Percentiles rank a stretch among this genome's conserved stretches.
These are phyloP conservation scores for Scorias spongiosa DNA, from an alignment of 2,329 filamentous ascomycete species.

Conservation along the genomic window DNA sequence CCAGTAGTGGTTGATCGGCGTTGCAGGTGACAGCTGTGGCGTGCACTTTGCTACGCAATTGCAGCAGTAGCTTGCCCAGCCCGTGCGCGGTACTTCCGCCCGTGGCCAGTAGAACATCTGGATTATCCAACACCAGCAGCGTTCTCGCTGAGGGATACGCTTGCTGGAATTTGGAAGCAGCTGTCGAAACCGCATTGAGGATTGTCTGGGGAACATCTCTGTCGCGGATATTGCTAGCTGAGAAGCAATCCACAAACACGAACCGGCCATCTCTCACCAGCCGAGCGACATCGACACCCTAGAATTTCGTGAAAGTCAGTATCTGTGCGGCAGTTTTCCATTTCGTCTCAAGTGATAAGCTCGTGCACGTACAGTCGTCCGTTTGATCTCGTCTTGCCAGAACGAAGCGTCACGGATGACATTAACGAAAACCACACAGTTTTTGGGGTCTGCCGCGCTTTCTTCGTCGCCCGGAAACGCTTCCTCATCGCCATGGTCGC, in stretches of 20 bases:
- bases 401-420: slow-evolving; percentile 67
- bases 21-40: slow-evolving; percentile 51
- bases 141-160: slow-evolving; percentile 12
- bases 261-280: slow-evolving; percentile 45
- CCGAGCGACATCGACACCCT: slow-evolving; percentile 55
- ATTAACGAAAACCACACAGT: slow-evolving; percentile 55
- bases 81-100: slow-evolving; percentile 8
- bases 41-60: slow-evolving; percentile 34
- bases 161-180: slow-evolving; percentile 1
- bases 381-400: slow-evolving; percentile 51
- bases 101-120: slow-evolving; percentile 25
- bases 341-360: neutral
- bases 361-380: slow-evolving; percentile 9
- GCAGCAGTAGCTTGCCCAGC: slow-evolving; percentile 18
- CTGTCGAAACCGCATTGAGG: slow-evolving; percentile 1
- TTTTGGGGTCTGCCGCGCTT: slow-evolving; percentile 13
- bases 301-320: slow-evolving; percentile 9
- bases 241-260: slow-evolving; percentile 59
- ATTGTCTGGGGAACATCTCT: neutral
- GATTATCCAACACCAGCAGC: slow-evolving; percentile 30
- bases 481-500: slow-evolving; percentile 20
- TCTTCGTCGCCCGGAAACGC: slow-evolving; percentile 14
- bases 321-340: neutral
- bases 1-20: slow-evolving; percentile 58
- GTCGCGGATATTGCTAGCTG: neutral